These are phyloP conservation scores for Auriscalpium orientale DNA, from an alignment of 768 basidiomycete species.

Conservation along the genomic window DNA sequence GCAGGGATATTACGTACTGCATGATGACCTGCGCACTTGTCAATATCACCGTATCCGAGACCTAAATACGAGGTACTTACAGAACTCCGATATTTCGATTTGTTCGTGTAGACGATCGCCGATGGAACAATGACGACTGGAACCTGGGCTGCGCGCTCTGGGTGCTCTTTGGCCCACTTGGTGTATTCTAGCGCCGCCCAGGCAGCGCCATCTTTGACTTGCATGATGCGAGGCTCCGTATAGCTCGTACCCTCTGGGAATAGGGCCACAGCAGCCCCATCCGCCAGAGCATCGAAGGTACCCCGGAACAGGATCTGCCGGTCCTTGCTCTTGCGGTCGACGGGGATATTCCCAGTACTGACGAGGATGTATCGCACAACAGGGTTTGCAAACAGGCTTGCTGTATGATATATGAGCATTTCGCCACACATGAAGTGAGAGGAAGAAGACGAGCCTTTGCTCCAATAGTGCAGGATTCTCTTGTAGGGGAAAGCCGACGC, in stretches of 20 bases:
- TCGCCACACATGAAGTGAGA: constrained; percentile 9
- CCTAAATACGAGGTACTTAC: constrained; percentile 39
- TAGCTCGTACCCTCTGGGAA: constrained; percentile 95
- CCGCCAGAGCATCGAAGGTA: constrained; percentile 77
- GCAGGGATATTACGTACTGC: constrained; percentile 41
- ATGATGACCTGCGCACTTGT: constrained; percentile 49
- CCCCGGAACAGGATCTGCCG: constrained; percentile 81
- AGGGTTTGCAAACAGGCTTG: constrained; percentile 77
- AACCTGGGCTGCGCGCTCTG: constrained; percentile 29
- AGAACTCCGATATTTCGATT: constrained; percentile 87
- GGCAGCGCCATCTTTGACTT: constrained; percentile 89
- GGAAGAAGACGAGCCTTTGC: constrained; percentile 56
- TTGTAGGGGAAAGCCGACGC: constrained; percentile 77
- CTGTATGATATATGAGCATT: constrained; percentile 20
- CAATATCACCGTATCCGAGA: background rate
- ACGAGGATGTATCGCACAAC: constrained; percentile 63
- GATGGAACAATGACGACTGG: constrained; percentile 69
- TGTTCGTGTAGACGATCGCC: constrained; percentile 92
- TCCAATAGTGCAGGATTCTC: constrained; percentile 87
- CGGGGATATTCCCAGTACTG: constrained; percentile 95
- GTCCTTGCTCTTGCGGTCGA: constrained; percentile 92
- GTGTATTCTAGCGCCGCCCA: constrained; percentile 94
- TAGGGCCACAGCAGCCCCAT: constrained; percentile 80
- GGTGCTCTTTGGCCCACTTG: constrained; percentile 62
- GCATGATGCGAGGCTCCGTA: constrained; percentile 88